Evolutionary conservation across 805 yeast species (phyloP), one percentile per base, ranked within the genome.

Genomic region (Schwanniomyces yamadae): DNA sequence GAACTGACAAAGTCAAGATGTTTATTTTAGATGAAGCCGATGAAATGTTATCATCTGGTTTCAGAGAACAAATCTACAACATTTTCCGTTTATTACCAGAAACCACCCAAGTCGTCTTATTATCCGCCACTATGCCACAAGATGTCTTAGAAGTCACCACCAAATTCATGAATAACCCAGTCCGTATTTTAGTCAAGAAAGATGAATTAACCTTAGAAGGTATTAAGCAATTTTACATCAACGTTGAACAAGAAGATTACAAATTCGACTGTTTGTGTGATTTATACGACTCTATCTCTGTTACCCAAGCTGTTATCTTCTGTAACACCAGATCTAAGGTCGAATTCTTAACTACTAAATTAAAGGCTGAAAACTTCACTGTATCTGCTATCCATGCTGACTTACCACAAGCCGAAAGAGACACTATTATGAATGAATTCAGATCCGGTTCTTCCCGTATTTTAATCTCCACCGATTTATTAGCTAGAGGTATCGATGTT

Each of bases 401-500:
- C 52, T 82, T 93, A 84, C 80, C 84, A 48, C 99, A 91, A 71
- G 79, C 44, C 50, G 97, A 91, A 59, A 82, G 99, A 71, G 96
- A 90, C 63, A 74, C 80, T 57, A 83, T 93, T 61, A 93, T 91
- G 99, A 80, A 83, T 60, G 97, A 91, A 67, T 91, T 91, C 72
- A 78, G 99, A 65, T 78, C 89, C 34, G 98, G 98, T 40, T 82
- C 88, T 44, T 87, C 97, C 23, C 79, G 98, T 61, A 91, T 91
- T 36, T 73, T 91, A 57, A 91, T 90, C 49, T 78, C 96, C 23
- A 90, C 98, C 36, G 97, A 90, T 66, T 85, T 90, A 46, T 87
- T 90, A 81, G 97, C 98, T 24, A 81, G 98, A 69, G 98, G 98
- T 67, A 90, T 90, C 49, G 98, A 90, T 70, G 96, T 90, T 36